Evolutionary conservation across 2,329 filamentous ascomycete species (phyloP).

Genomic region (Fusarium albosuccineum): DNA sequence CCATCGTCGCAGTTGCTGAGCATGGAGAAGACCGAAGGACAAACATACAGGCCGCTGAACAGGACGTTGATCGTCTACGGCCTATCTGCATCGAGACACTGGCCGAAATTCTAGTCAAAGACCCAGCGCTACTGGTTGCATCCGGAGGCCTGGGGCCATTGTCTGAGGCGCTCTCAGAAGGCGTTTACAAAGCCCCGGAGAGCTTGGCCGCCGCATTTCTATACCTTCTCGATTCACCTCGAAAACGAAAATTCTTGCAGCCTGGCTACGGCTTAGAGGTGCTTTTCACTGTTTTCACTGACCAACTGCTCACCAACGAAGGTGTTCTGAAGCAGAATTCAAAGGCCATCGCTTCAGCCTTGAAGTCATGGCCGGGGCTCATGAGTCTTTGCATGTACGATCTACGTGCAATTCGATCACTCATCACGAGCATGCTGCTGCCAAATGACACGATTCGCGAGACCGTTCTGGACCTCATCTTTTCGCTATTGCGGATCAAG

Average conservation of each 20-base stretch:
- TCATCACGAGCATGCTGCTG: slow-evolving; percentile 74
- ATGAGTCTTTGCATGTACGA: slow-evolving; percentile 90
- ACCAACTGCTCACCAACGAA: slow-evolving; percentile 75
- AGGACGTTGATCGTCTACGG: slow-evolving; percentile 84
- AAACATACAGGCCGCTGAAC: slow-evolving; percentile 75
- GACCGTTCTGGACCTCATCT: slow-evolving; percentile 89
- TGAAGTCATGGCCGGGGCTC: slow-evolving; percentile 94
- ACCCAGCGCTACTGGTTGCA: slow-evolving; percentile 83
- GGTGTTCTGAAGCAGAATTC: slow-evolving; percentile 83
- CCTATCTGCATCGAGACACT: slow-evolving; percentile 94
- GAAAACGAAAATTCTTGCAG: slow-evolving; percentile 83
- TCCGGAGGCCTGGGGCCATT: slow-evolving; percentile 87
- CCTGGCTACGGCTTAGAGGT: slow-evolving; percentile 91
- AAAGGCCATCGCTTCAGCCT: slow-evolving; percentile 88
- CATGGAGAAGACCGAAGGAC: slow-evolving; percentile 88
- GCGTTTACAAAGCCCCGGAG: slow-evolving; percentile 91
- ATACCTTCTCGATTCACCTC: slow-evolving; percentile 87
- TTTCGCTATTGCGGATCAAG: slow-evolving; percentile 86
- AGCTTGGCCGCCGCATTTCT: slow-evolving; percentile 89
- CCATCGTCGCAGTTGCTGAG: slow-evolving; percentile 91
- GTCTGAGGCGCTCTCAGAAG: slow-evolving; percentile 93
- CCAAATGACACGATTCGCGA: slow-evolving; percentile 72
- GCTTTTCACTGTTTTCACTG: slow-evolving; percentile 92
- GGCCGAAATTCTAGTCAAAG: slow-evolving; percentile 89
- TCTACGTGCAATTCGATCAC: slow-evolving; percentile 84